A percentile compares a stretch with the other conserved stretches of the same genome.
Conservation (phyloP, 352 stramenopile species). For the Plasmopara muralis region DNA sequence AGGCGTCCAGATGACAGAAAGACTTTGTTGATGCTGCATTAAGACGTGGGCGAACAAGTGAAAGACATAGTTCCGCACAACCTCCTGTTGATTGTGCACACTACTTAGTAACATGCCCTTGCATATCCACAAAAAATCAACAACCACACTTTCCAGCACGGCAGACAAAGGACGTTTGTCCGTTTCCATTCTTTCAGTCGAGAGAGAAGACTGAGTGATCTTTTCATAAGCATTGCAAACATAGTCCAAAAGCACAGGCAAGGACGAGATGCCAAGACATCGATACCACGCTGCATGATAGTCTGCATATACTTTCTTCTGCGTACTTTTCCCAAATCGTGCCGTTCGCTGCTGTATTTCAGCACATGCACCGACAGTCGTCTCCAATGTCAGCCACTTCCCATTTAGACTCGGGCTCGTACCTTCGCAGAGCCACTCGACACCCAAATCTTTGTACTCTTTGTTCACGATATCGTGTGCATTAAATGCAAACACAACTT, state of each 20-base stretch:
- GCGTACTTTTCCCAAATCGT: conserved; percentile 47
- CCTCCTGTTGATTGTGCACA: conserved; percentile 45
- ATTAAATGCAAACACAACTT: conserved; percentile 73
- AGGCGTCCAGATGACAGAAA: conserved; percentile 51
- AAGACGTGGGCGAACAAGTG: conserved; percentile 64
- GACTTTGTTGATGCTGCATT: conserved; percentile 30
- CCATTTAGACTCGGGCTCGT: conserved; percentile 29
- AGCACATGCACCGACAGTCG: conserved; percentile 38
- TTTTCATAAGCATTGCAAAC: conserved; percentile 47
- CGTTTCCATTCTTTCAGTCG: conserved; percentile 1
- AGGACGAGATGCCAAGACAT: conserved; percentile 40
- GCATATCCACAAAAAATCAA: conserved; percentile 62
- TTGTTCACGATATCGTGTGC: conserved; percentile 50
- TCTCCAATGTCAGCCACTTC: conserved; percentile 66
- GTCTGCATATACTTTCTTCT: conserved; percentile 38
- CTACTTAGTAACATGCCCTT: conserved; percentile 55
- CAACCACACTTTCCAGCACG: conserved; percentile 41
- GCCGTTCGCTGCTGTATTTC: conserved; percentile 76
- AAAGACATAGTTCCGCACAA: conserved; percentile 54
- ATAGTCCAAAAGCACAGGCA: conserved; percentile 60
- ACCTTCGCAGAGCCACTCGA: conserved; percentile 71
- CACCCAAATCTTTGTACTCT: conserved; percentile 49
- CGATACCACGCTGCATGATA: conserved; percentile 46
- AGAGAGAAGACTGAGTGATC: conserved; percentile 7
- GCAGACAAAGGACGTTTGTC: conserved; percentile 11